Base-by-base conservation (phyloP, 192 early-diverging fungal genomes). In the Funneliformis mosseae region DNA sequence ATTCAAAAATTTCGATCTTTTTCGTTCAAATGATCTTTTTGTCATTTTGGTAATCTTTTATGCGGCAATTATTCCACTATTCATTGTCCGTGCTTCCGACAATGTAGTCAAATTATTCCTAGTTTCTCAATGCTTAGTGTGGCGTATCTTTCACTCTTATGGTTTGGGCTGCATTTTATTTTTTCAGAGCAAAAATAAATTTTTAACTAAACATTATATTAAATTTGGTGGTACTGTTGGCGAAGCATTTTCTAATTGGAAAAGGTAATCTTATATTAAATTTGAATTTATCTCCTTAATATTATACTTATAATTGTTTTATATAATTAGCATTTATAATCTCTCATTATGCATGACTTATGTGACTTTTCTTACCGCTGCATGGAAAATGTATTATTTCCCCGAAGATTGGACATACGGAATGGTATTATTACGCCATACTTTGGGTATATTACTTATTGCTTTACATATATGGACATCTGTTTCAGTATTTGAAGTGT, bases 161-260 rank as follows among this genome's bases (percentile, higher is more conserved):
- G 92, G 89, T 0, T 88, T 96, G 33, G 97, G 97, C 11, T 82
- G 85, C 5, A 83, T 98, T 39, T 84, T 99, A 73, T 89, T 92
- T 77, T 83, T 90, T 78, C 98, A 99, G 83, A 94, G 92, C 75
- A 91, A 88, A 10, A 87, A 86, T 77, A 94, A 95, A 81, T 90
- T 93, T 38, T 97, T 95, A 74, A 98, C 93, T 28, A 90, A 94
- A 62, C 94, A 96, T 88, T 98, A 95, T 79, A 94, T 99, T 84
- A 96, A 95, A 86, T 92, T 90, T 82, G 98, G 98, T 25, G 95
- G 95, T n/a, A 93, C 90, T 77, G 86, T 90, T 48, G 86, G 90
- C 69, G 97, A 97, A 69, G 96, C 96, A 1, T 99, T 98, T 85
- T 85, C 93, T 63, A 94, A 94, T 85, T 99, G 98, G 98, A 97